Percentiles rank a stretch among this genome's conserved stretches.
These are phyloP conservation scores for carrot (Daucus carota) DNA, from an alignment of 129 eudicot genomes.

Conservation along the genomic window DH1_v3.0 NC_030383.2:55022001-55022500, in stretches of 20 bases:
- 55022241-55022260: not conserved
- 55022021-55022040: constrained; percentile 8
- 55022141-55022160: not conserved
- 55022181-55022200: not conserved
- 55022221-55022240: not conserved
- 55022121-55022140: not conserved
- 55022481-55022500: constrained; percentile 83
- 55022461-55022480: constrained; percentile 89
- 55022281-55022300: not conserved
- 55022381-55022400: constrained; percentile 65
- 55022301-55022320: not conserved
- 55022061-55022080: not conserved
- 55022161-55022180: not conserved
- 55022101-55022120: too few relatives aligned
- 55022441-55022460: constrained; percentile 88
- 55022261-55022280: not conserved
- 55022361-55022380: not conserved
- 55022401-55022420: constrained; percentile 76
- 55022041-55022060: not conserved
- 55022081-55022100: too few relatives aligned
- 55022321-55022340: not conserved
- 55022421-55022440: constrained; percentile 79
- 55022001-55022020: not conserved
- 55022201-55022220: not conserved
- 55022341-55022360: not conserved